Percentiles rank a stretch among this genome's conserved stretches.
phyloP scores from a whole-genome alignment of 345 rosid genomes.

The thale cress (Arabidopsis thaliana) region DNA sequence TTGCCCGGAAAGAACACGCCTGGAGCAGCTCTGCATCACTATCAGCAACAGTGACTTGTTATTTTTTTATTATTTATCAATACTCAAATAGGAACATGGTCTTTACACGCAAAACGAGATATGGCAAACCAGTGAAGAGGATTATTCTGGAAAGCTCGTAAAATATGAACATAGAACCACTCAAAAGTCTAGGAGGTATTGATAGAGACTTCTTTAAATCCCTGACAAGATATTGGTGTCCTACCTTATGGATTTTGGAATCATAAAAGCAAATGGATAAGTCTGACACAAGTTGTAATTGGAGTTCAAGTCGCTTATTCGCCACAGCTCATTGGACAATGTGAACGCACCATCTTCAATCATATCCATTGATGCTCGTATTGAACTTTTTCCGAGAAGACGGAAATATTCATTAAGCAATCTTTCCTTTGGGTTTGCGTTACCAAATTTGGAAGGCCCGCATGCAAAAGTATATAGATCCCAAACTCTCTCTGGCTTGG shows the following conservation, averaged over 20 bases:
- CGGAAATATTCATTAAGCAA: conserved; percentile 93
- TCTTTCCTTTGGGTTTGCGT: conserved; percentile 78
- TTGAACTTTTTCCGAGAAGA: conserved; percentile 71
- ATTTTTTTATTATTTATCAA: conserved; percentile 5
- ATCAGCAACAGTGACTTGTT: conserved; percentile 41
- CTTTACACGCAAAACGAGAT: neutral
- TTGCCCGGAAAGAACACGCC: conserved; percentile 87
- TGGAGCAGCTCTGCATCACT: conserved; percentile 89
- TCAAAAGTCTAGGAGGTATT: neutral
- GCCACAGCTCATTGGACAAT: conserved; percentile 79
- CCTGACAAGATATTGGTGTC: conserved; percentile 17
- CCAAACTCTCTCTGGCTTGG: conserved; percentile 77
- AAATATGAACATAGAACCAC: neutral
- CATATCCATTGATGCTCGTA: conserved; percentile 71
- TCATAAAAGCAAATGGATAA: conserved; percentile 89
- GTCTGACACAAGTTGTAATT: conserved; percentile 75
- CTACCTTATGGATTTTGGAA: conserved; percentile 86
- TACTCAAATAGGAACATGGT: conserved; percentile 16
- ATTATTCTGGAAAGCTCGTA: conserved; percentile 1
- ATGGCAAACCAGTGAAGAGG: neutral
- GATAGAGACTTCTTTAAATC: neutral
- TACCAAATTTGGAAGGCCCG: conserved; percentile 76
- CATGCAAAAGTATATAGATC: conserved; percentile 87
- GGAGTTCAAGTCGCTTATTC: conserved; percentile 79
- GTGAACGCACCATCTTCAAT: conserved; percentile 74